Conservation (phyloP, 225 moss, liverwort and hornwort species). For the Bryum argenteum region DNA sequence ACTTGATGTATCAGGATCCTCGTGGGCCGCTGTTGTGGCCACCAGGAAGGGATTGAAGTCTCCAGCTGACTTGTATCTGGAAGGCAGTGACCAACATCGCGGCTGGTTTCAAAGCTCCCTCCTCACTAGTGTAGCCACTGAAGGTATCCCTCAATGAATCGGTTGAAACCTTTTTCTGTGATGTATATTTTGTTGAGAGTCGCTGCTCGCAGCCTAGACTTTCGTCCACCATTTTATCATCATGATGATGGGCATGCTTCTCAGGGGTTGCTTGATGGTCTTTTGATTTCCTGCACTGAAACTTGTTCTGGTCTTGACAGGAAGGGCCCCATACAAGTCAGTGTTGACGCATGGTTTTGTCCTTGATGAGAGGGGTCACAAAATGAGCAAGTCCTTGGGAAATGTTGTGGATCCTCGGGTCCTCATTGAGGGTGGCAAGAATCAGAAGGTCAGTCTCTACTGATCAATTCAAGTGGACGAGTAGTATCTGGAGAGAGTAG, state of each 20-base stretch:
- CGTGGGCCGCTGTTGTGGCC: conserved; percentile 86
- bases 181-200: background rate
- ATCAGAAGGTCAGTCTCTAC: conserved; percentile 69
- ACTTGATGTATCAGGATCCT: conserved; percentile 70
- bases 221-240: background rate
- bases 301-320: conserved; percentile 49
- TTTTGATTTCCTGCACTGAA: conserved; percentile 1
- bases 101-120: conserved; percentile 99
- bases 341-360: conserved; percentile 98
- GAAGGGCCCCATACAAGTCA: conserved; percentile 79
- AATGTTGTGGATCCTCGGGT: conserved; percentile 84
- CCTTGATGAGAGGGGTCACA: conserved; percentile 89
- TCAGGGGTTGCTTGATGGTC: background rate
- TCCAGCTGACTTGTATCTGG: conserved; percentile 91
- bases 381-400: conserved; percentile 98
- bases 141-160: conserved; percentile 49
- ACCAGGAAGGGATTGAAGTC: conserved; percentile 75
- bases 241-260: conserved; percentile 8
- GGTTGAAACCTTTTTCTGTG: conserved; percentile 3
- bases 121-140: conserved; percentile 91
- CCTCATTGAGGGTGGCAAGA: conserved; percentile 91
- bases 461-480: conserved; percentile 2
- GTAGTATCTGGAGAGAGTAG: background rate
- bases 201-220: background rate
- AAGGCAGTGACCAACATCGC: conserved; percentile 98